Evolutionary conservation across 495 filamentous ascomycete species (phyloP), one percentile per base, ranked within the genome.

Genomic region (Penicillium pancosmium): DNA sequence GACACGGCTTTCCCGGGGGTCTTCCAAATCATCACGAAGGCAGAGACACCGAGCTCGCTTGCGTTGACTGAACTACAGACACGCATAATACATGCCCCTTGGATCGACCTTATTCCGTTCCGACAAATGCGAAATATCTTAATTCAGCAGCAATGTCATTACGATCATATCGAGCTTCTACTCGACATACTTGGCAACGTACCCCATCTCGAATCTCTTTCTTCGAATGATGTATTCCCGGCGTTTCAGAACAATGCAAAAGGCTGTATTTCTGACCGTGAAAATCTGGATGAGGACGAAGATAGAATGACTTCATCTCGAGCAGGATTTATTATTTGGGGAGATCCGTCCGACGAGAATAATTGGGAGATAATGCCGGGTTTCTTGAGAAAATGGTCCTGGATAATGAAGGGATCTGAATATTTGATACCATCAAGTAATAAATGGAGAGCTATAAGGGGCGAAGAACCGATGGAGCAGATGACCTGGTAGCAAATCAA

Each of bases 11-110:
- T 44, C 41, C 41, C 41, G 8, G 15, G 41, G 5, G 16, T 44
- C n/a, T 44, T 44, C 16, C 41, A 44, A 16, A 44, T 44, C 41
- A 19, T 21, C 4, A 1, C 41, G 41, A 18, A 6, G 9, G 16
- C 41, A 10, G n/a, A 44, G 16, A 44, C 41, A 18, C 41, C 41
- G n/a, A 44, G n/a, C n/a, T 44, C 41, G 16, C 41, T 44, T 44
- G 41, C 41, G 13, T 44, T 44, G 41, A 44, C 41, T 1, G n/a
- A 44, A 44, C 16, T 44, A 19, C 41, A 44, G 41, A 19, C 16
- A n/a, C 13, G n/a, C 7, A 18, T 16, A 12, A 12, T 44, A 3
- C 41, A 44, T 19, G 41, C 41, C 12, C 41, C 41, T n/a, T 44
- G 41, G 41, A 44, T 44, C n/a, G 41, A 44, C n/a, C 16, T 44